Base-by-base conservation (phyloP, 305 asterid genomes). In the Ruellia speciosa region DNA sequence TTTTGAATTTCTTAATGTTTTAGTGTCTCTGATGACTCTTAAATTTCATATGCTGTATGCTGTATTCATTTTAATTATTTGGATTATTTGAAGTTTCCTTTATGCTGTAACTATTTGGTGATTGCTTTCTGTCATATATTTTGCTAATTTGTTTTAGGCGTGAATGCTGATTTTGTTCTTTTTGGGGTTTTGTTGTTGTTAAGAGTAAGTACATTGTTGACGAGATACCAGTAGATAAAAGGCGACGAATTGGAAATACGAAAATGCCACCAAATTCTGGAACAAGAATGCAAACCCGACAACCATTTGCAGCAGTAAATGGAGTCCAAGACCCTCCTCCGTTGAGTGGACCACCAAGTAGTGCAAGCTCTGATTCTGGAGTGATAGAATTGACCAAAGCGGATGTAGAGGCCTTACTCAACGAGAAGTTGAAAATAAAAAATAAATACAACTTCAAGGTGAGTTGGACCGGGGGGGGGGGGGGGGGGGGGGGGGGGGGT, bases 221-320 rank as follows among this genome's bases (percentile, higher is more conserved):
- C 63, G 89, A 84, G 50, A 70, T 66, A 45, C 35, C 88, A 43
- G 69, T 43, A 73, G 95, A 88, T 62, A 88, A 88, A 81, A 74
- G 78, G 76, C 73, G 95, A 61, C 78, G 70, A 67, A 75, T 86
- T 41, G 99, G 74, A 46, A 75, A 59, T 59, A 43, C 78, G 12
- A 84, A 70, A 73, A 82, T 88, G 89, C 82, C 88, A 14, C 81
- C 87, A 15, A 72, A 60, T 47, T 57, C 74, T 18, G 74, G 72
- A 57, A 45, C 82, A 15, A 74, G 89, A 59, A 49, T 70, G 6
- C 77, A 73, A 41, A 68, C 69, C 31, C 76, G 97, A 53, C 94
- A 83, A 58, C 97, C 93, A 14, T 74, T 93, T 69, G 63, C 90
- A 3, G 88, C 82, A 60, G 83, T 92, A 7, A 93, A 89, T 67